Base-by-base conservation (phyloP, 163 green algal genomes). In the Prototheca cutis region DNA sequence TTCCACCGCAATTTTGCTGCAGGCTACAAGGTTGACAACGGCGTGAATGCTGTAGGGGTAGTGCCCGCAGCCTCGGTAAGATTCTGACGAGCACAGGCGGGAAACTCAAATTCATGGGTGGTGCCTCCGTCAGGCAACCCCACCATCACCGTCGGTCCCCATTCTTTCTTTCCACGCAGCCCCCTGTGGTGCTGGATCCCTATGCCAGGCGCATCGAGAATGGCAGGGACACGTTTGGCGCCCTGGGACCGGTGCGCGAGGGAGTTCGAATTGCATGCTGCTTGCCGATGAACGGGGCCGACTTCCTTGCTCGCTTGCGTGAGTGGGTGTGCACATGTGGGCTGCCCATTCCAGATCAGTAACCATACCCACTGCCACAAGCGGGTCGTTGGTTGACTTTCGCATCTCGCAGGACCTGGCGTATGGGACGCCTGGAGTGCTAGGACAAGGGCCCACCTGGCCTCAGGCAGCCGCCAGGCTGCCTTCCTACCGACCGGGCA, bases 111-210 rank as follows among this genome's bases (percentile, higher is more conserved):
- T n/a, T n/a, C n/a, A n/a, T n/a, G n/a, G n/a, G n/a, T n/a, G n/a
- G n/a, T n/a, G n/a, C n/a, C n/a, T n/a, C n/a, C n/a, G n/a, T n/a
- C n/a, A n/a, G n/a, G n/a, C n/a, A n/a, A n/a, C n/a, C n/a, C n/a
- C n/a, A n/a, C n/a, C 40, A 39, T 6, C 42, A 23, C 2, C n/a
- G 3, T 17, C 19, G 2, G 34, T 17, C 39, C 53, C 48, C 39
- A 30, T 40, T 4, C 18, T 40, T 51, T n/a, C n/a, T n/a, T n/a
- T n/a, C 27, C 4, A 31, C 31, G 30, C 56, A 66, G 77, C 66
- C 30, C 6, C 29, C 61, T 18, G 76, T 94, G 3, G 47, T 96
- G 21, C 48, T 95, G 27, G 88, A 96, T 68, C 88, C 88, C 0
- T 94, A 94, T 60, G 82, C 83, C 5, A 68, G 52, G 15, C 70